Evolutionary conservation across 805 yeast species (phyloP).

Genomic region (Yamadazyma tumulicola): DNA sequence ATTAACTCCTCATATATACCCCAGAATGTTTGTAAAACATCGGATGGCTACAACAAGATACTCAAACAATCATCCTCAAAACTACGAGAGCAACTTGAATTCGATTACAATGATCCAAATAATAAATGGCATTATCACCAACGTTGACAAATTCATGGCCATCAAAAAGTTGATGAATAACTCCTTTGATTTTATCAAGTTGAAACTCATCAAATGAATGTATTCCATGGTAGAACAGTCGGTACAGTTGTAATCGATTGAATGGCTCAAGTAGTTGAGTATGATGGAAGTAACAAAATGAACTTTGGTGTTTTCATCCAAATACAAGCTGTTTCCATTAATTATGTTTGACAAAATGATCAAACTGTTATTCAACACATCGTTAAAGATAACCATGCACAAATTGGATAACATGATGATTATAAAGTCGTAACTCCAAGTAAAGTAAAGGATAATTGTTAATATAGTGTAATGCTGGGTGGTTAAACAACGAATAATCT

Average conservation of each 20-base stretch:
- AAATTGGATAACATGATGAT: slow-evolving; percentile 12
- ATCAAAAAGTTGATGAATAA: slow-evolving; percentile 16
- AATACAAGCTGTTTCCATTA: slow-evolving; percentile 1
- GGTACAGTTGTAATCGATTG: slow-evolving; percentile 7
- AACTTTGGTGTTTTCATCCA: slow-evolving; percentile 6
- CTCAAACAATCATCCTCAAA: too few species aligned
- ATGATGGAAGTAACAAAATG: slow-evolving; percentile 17
- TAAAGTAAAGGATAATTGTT: slow-evolving; percentile 15
- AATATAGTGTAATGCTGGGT: not conserved
- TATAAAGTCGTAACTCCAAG: slow-evolving; percentile 21
- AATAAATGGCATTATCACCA: slow-evolving; percentile 19
- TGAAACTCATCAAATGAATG: slow-evolving; percentile 2
- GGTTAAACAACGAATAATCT: slow-evolving; percentile 8
- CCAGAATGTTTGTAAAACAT: too few species aligned
- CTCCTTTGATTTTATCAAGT: slow-evolving; percentile 7
- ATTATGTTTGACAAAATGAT: slow-evolving; percentile 2
- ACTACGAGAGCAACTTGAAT: slow-evolving; percentile 13
- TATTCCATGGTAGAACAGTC: not conserved
- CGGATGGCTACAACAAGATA: too few species aligned
- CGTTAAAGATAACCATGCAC: slow-evolving; percentile 16
- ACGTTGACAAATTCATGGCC: slow-evolving; percentile 17
- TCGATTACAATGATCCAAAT: slow-evolving; percentile 20
- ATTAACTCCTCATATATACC: too few species aligned
- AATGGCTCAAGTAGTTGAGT: slow-evolving; percentile 14
- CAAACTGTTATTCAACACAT: slow-evolving; percentile 19